These are phyloP conservation scores for Colletotrichum spinosum DNA, from an alignment of 2,329 filamentous ascomycete species.

Conservation along the genomic window DNA sequence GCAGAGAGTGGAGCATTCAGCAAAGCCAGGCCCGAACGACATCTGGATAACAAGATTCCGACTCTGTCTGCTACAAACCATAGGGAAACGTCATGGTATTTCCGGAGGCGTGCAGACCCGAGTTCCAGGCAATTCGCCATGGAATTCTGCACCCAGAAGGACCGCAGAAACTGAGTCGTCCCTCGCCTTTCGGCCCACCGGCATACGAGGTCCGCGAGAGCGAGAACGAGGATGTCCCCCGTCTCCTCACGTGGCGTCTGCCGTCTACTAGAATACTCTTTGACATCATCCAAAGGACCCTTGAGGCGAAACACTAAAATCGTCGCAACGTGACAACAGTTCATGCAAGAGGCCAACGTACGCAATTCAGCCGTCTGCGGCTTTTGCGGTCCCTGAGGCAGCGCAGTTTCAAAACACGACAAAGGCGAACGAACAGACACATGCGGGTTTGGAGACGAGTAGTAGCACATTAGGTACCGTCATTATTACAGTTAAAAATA, in stretches of 20 bases:
- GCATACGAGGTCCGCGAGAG: not conserved
- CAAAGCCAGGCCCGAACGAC: too few species aligned
- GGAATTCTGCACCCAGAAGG: not conserved
- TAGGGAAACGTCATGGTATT: constrained; percentile 14
- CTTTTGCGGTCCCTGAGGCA: constrained; percentile 15
- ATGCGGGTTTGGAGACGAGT: not conserved
- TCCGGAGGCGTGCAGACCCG: constrained; percentile 9
- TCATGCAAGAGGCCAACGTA: constrained; percentile 9
- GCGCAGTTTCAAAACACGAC: constrained; percentile 3
- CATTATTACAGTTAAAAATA: constrained; percentile 31
- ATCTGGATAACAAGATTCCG: too few species aligned
- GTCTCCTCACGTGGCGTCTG: constrained; percentile 5
- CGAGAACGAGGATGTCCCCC: constrained; percentile 3
- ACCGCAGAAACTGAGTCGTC: too few species aligned
- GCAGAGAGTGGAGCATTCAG: too few species aligned
- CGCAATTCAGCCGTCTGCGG: not conserved
- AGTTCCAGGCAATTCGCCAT: not conserved
- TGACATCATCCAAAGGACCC: constrained; percentile 14
- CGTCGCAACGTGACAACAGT: constrained; percentile 24
- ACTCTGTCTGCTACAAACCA: not conserved
- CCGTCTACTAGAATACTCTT: constrained; percentile 4
- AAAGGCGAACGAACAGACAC: not conserved
- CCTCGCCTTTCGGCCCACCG: too few species aligned
- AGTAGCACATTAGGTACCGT: constrained; percentile 25
- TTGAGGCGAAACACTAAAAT: constrained; percentile 29